Evolutionary conservation across 164 flowering plant species (phyloP).

Genomic region (Sextonia rubra): DNA sequence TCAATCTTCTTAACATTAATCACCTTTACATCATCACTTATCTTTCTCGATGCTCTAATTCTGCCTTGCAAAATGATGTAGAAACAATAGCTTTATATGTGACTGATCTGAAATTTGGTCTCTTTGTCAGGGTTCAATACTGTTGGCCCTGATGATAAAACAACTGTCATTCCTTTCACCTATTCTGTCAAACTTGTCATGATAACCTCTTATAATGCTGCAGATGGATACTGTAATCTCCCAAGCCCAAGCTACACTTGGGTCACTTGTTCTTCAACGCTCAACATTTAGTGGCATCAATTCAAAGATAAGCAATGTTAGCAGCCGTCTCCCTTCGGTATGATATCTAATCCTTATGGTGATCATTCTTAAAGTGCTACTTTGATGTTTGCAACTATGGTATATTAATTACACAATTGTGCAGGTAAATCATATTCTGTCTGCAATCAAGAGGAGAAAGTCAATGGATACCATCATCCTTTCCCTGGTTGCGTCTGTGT

Average conservation of each 20-base stretch:
- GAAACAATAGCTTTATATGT: too few relatives aligned
- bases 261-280: conserved; percentile 76
- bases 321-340: conserved; percentile 92
- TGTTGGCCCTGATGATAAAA: too few relatives aligned
- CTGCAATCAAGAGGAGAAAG: conserved; percentile 84
- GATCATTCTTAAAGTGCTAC: not conserved
- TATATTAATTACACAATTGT: conserved; percentile 6
- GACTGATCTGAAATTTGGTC: too few relatives aligned
- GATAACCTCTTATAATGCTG: conserved; percentile 13
- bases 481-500: conserved; percentile 85
- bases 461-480: conserved; percentile 92
- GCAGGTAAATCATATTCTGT: conserved; percentile 82
- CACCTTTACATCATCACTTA: too few relatives aligned
- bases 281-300: conserved; percentile 86
- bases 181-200: too few relatives aligned
- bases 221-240: conserved; percentile 89
- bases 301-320: conserved; percentile 73
- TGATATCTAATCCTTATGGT: conserved; percentile 6
- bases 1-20: too few relatives aligned
- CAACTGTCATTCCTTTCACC: too few relatives aligned
- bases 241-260: conserved; percentile 88
- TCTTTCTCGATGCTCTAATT: too few relatives aligned
- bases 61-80: too few relatives aligned
- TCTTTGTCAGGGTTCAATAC: too few relatives aligned
- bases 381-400: not conserved